These are phyloP conservation scores for Karstenula rhodostoma DNA, from an alignment of 2,329 filamentous ascomycete genomes.

Conservation along the genomic window DNA sequence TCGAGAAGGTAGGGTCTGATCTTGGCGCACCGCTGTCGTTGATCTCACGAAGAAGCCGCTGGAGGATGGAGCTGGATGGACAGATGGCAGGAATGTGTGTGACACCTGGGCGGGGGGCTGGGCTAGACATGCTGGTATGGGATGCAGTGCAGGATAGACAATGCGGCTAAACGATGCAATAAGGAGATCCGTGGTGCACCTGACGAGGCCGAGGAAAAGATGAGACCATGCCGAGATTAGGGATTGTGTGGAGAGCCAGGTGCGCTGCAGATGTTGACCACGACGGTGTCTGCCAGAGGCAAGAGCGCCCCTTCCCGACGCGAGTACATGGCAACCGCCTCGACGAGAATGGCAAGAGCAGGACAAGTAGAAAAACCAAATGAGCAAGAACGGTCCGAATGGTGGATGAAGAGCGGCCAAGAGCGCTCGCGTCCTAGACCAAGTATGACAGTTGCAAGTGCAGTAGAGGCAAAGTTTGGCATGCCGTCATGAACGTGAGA, in stretches of 20 bases:
- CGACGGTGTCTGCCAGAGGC: background rate
- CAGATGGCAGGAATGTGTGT: conserved; percentile 16
- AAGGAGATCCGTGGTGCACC: conserved; percentile 21
- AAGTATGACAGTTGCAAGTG: background rate
- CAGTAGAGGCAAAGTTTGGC: background rate
- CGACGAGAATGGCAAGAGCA: background rate
- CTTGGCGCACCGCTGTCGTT: conserved; percentile 17
- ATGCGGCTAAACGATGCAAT: conserved; percentile 31
- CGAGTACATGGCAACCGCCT: background rate
- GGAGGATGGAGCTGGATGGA: conserved; percentile 31
- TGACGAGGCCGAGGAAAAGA: conserved; percentile 19
- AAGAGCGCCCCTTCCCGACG: background rate
- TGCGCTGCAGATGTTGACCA: background rate
- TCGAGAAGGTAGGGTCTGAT: conserved; percentile 3
- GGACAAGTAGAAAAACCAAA: background rate
- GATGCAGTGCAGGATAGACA: conserved; percentile 26
- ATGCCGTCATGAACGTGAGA: conserved; percentile 37
- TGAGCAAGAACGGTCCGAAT: background rate
- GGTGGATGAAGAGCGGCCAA: no score
- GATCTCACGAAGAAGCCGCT: conserved; percentile 40
- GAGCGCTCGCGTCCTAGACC: no score
- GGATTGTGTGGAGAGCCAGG: conserved; percentile 4
- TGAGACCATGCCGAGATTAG: background rate
- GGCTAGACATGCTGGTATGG: conserved; percentile 36
- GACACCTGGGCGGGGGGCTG: conserved; percentile 20